A percentile compares a stretch with the other conserved stretches of the same genome.
phyloP scores from a whole-genome alignment of 129 eudicot species.

The Escallonia rubra region DNA sequence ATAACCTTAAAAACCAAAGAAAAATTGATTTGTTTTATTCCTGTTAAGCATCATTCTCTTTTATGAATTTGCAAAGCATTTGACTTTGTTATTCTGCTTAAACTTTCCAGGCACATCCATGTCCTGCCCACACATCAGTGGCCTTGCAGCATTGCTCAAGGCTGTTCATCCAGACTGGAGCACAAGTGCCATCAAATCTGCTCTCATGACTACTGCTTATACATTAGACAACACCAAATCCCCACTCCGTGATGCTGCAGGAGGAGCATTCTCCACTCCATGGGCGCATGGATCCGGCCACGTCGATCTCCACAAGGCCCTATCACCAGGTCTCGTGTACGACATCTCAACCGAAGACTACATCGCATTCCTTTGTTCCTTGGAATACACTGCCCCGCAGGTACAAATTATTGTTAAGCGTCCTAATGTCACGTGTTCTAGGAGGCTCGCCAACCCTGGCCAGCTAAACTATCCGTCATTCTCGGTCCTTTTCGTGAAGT shows the following conservation, averaged over 20 bases:
- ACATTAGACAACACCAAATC: constrained; percentile 59
- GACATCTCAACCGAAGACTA: constrained; percentile 61
- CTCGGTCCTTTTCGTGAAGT: constrained; percentile 59
- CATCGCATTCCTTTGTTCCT: constrained; percentile 69
- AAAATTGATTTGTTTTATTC: background rate
- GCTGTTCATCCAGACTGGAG: constrained; percentile 97
- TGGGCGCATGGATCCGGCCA: constrained; percentile 85
- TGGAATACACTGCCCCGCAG: constrained; percentile 45
- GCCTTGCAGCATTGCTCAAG: constrained; percentile 75
- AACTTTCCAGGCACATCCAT: constrained; percentile 71
- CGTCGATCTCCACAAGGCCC: constrained; percentile 83
- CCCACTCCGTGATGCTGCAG: constrained; percentile 73
- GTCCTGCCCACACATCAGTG: constrained; percentile 98
- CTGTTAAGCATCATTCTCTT: background rate
- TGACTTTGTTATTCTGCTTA: background rate
- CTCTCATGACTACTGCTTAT: constrained; percentile 96
- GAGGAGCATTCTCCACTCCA: constrained; percentile 49
- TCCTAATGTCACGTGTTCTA: constrained; percentile 58
- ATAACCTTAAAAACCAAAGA: too few species aligned
- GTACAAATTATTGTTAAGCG: constrained; percentile 53
- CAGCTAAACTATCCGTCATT: constrained; percentile 90
- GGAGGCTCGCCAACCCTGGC: constrained; percentile 55
- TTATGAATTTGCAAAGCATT: background rate
- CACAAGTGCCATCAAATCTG: constrained; percentile 91
- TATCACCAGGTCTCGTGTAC: constrained; percentile 86